Base-by-base conservation (phyloP, 2,329 filamentous ascomycete species). In the Fusarium denticulatum region DNA sequence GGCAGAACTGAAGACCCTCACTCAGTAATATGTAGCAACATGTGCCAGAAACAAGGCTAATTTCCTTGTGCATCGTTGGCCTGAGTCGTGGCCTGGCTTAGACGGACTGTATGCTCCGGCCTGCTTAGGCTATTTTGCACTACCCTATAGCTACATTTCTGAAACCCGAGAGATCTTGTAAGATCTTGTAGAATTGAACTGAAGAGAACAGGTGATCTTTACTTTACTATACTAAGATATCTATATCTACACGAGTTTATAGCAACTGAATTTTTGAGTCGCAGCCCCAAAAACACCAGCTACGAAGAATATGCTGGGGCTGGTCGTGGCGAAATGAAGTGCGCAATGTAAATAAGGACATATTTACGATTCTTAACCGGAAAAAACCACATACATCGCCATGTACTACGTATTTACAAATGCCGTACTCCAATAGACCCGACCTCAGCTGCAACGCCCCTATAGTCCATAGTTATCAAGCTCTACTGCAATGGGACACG, bases 401-500 rank as follows among this genome's bases (percentile, higher is more conserved):
- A 22, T 59, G 28, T 56, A 28, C 39, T 40, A 60, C 52, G 28
- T 43, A 65, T 61, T 43, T 64, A 50, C 45, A 53, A 47, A 39
- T 64, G 30, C 52, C 53, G 30, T 61, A 67, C 61, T 63, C 67
- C 68, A n/a, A 43, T 50, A 61, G 46, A 52, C 60, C 67, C 45
- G 15, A 47, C 7, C 50, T 40, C 34, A 69, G 36, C 45, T 49
- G 39, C 42, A 75, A 75, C 46, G 58, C 60, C 40, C 13, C 60
- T 46, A n/a, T 45, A 30, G 43, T 47, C 22, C 49, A 39, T 32
- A 53, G 20, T 49, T 32, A 62, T 37, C 45, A 46, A 57, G 24
- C 37, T 64, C 59, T 76, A 85, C 76, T 84, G 83, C 47, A 85
- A 62, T n/a, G 81, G 80, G 24, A 86, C 73, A 42, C 82, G 83